Base-by-base conservation (phyloP, 1,284 basidiomycete species). In the Cryptococcus hybrid region DNA sequence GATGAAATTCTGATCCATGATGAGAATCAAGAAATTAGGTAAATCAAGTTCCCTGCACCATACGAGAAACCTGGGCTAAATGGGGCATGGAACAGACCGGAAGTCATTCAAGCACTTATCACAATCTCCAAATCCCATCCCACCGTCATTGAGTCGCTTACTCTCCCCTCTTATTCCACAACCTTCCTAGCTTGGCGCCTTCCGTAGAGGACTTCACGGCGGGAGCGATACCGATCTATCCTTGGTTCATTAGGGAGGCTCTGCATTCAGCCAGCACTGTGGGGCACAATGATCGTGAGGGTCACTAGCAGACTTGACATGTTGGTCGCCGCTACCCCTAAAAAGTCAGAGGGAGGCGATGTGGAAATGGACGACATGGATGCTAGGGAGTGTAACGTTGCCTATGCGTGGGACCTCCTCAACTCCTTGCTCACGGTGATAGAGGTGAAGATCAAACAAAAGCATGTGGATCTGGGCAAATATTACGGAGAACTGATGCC, bases 331-430 rank as follows among this genome's bases (percentile, higher is more conserved):
- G 47, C 51, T 12, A 59, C 54, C 18, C 42, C 57, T 7, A 48
- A 47, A 15, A 47, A 13, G 5, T 24, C 8, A 24, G 15, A 42
- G 2, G 52, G 54, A 5, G 48, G 48, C 1, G 61, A 61, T 7
- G 43, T 18, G 7, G 39, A 12, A 7, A 61, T 63, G 18, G 57
- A 54, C 7, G 36, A 51, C 1, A 57, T 56, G 8, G 52, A 49
- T 12, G 51, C 35, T 12, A 54, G 72, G 7, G 87, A 90, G 70
- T 81, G 84, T 11, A 79, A 74, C 15, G 84, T 88, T 1, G 88
- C 90, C 8, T 96, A 93, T 70, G 86, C 85, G 0, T 90, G 91
- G 76, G 85, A 91, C 37, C 82, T 96, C n/a, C 80, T 96, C 36
- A 80, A 82, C 57, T 84, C 88, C 0, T 76, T 96, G 3, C 80